Evolutionary conservation across 768 basidiomycete species (phyloP), one percentile per base, ranked within the genome.

Genomic region (Russula ochroleuca): DNA sequence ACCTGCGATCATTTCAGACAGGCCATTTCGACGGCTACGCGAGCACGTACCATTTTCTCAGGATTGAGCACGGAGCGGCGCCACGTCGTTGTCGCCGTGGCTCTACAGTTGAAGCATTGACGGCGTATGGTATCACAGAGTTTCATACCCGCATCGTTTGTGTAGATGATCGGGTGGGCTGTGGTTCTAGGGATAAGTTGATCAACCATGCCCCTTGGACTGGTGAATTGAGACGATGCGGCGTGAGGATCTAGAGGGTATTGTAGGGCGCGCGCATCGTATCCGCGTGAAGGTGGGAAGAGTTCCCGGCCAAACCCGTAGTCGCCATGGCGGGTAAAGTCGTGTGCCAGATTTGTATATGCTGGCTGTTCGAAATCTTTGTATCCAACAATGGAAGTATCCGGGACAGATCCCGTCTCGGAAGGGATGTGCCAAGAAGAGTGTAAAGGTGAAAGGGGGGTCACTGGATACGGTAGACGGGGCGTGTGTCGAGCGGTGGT

Each of bases 71-170:
- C 88, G 14, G 83, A 85, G 64, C 90, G 75, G 28, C 90, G 75
- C 89, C 89, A 92, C 28, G 88, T 90, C 56, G 84, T 85, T 38
- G 90, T 91, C 67, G 91, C 88, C 15, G 86, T 88, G 28, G 88
- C 89, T 70, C 83, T 85, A 74, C 90, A 92, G 73, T 92, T 92
- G 81, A 86, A 90, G 73, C 89, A 92, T 53, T 86, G 76, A 47
- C 89, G 76, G 23, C 88, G 80, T 48, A 92, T 84, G 45, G 87
- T 80, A 69, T 89, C 85, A 70, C 84, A 85, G 57, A 90, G 78
- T 74, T 91, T 92, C 2, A 86, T 90, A 1, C 85, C 82, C 0
- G 90, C 87, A 67, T 92, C 88, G 72, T 89, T 86, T 0, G 90
- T 91, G 73, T 85, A 64, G 23, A 57, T 11, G 23, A 60, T 14